Percentiles rank a stretch among this genome's conserved stretches.
Conservation (phyloP, 2,329 filamentous ascomycete genomes). For the Hypoxylon rubiginosum region DNA sequence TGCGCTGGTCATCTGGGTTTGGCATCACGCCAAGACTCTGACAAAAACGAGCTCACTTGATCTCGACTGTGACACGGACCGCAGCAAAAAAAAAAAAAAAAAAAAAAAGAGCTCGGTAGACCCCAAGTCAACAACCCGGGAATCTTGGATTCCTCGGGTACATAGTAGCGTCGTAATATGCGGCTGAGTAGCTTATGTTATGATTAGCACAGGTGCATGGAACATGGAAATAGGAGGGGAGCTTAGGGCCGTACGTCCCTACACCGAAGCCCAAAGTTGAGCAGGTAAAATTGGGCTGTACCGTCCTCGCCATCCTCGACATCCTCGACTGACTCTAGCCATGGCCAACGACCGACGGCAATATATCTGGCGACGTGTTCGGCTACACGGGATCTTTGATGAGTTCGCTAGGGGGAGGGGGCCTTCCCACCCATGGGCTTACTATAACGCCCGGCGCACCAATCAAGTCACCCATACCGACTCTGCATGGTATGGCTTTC, state of each 20-base stretch:
- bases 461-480: constrained; percentile 29
- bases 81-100: too few relatives aligned
- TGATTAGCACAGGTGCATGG: constrained; percentile 14
- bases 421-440: constrained; percentile 35
- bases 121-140: constrained; percentile 30
- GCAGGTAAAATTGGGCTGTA: constrained; percentile 21
- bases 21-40: constrained; percentile 22
- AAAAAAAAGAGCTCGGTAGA: constrained; percentile 30
- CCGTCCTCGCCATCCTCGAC: constrained; percentile 7
- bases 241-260: neutral
- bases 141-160: constrained; percentile 15
- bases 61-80: constrained; percentile 12
- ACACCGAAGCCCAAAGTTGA: constrained; percentile 25
- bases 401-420: constrained; percentile 16
- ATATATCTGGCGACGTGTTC: constrained; percentile 41
- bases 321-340: constrained; percentile 15
- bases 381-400: constrained; percentile 36
- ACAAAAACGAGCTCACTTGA: constrained; percentile 23
- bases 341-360: constrained; percentile 26
- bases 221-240: neutral
- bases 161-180: constrained; percentile 33
- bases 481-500: constrained; percentile 29
- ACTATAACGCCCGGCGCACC: constrained; percentile 36
- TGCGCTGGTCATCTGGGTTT: constrained; percentile 22
- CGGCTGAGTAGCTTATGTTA: constrained; percentile 39